Base-by-base conservation (phyloP, 1,139 yeast species). In the Candida sp. region DNA sequence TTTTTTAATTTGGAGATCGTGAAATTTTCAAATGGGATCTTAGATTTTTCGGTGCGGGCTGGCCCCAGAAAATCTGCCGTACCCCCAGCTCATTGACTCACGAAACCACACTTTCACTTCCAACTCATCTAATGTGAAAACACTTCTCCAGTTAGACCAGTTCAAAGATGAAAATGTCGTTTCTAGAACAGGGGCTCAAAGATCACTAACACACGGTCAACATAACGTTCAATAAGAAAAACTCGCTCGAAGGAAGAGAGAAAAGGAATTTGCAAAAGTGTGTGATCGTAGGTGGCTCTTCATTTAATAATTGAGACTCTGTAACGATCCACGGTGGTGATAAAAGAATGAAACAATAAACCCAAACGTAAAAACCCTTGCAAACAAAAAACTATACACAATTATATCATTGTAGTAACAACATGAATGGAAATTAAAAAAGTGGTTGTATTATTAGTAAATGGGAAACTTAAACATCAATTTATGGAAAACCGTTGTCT, bases 271-370 rank as follows among this genome's bases (percentile, higher is more conserved):
- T 33, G 28, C 37, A 31, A 28, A 35, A 35, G 49, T 46, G 79
- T 57, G 80, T 53, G 80, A 80, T 80, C 85, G 83, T 81, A 73
- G 76, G 81, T 78, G 85, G 85, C 85, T 80, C 86, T 78, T 63
- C 34, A 40, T 40, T 46, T 77, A 76, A 30, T 80, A 61, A 55
- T 58, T 71, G 75, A 76, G 78, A 42, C 83, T 67, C 84, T 67
- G 67, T 78, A 80, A 82, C 84, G 77, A 78, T 78, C 79, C 69
- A 63, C 59, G 42, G 37, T 37, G 38, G 60, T 53, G 63, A 70
- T 23, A 42, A 37, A 33, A 35, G 37, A 70, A 28, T 28, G 31
- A 60, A 38, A 17, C 27, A 37, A 37, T 37, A 42, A 51, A 43
- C 45, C 35, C 25, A 39, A 46, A 25, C 12, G 49, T 48, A 47